Base-by-base conservation (phyloP, 2,329 filamentous ascomycete species). In the Penicillium thymicola region DNA sequence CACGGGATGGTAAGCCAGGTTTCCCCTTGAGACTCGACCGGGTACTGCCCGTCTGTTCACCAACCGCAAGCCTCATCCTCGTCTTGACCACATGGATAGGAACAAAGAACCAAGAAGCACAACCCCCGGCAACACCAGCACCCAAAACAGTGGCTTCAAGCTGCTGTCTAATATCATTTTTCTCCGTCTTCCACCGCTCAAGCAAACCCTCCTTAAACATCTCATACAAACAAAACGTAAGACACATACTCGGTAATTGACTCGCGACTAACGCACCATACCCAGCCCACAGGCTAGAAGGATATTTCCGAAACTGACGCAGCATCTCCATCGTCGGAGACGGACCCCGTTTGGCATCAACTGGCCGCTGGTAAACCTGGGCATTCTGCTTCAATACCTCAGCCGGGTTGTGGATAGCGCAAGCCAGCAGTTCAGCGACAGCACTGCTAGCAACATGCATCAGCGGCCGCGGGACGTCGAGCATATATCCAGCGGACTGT, bases 341-440 rank as follows among this genome's bases (percentile, higher is more conserved):
- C 3, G 38, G 23, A 11, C 51, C 21, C 2, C 25, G 18, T 21
- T 18, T 16, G 2, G 13, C n/a, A 40, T 21, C 16, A 23, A 21
- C 7, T n/a, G 27, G 23, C 10, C 25, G 30, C 21, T 48, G 52
- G 21, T 41, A 32, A 43, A 59, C 46, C 48, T 58, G 56, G 1
- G 52, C 56, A 58, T 58, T 58, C 47, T 58, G 56, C 42, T 58
- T 58, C 28, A 58, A 37, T 11, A 58, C 56, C 30, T 58, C 56
- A 1, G 52, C 56, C 18, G 56, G 56, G 32, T 58, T 58, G 8
- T 51, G 27, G 34, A 58, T 40, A n/a, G 52, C 56, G 43, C 41
- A 51, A 25, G 56, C 42, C 3, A 58, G 42, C 3, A 58, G 13
- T 37, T 58, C 56, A 1, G 56, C 56, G 4, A 27, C n/a, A n/a